A percentile compares a stretch with the other conserved stretches of the same genome.
Conservation (phyloP, 1,284 basidiomycete genomes). For the Cutaneotrichosporon sp. region DNA sequence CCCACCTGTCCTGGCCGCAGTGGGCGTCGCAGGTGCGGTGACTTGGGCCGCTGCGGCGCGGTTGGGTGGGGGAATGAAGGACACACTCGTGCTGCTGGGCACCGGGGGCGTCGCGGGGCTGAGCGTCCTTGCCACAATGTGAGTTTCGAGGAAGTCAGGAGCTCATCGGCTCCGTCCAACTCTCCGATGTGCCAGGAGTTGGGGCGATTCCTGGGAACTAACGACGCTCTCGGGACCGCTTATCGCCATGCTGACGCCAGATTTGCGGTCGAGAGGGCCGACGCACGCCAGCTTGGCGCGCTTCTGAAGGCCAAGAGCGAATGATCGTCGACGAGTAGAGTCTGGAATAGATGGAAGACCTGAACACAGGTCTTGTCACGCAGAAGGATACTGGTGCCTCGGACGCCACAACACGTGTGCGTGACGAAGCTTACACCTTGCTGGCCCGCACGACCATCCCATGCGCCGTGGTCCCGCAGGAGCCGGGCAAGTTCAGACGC, state of each 20-base stretch:
- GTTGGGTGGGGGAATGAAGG: neutral
- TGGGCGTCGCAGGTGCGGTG: neutral
- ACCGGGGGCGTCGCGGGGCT: conserved; percentile 34
- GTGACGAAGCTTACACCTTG: too few relatives aligned
- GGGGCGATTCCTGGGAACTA: neutral
- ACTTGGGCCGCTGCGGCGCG: conserved; percentile 9
- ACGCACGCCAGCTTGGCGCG: neutral
- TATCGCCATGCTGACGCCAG: conserved; percentile 10
- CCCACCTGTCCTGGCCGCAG: conserved; percentile 4
- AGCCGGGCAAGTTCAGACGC: too few relatives aligned
- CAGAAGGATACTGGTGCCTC: neutral
- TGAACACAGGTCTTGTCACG: neutral
- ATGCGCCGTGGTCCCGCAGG: too few relatives aligned
- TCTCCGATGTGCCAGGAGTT: too few relatives aligned
- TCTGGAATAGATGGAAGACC: neutral
- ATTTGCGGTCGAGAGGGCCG: conserved; percentile 1
- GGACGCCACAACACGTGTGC: neutral
- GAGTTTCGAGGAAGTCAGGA: conserved; percentile 15
- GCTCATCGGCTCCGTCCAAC: neutral
- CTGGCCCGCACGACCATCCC: too few relatives aligned
- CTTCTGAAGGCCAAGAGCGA: neutral
- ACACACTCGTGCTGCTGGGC: conserved; percentile 24
- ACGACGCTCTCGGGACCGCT: neutral
- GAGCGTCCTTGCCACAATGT: conserved; percentile 36
- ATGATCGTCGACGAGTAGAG: neutral